Conservation (phyloP, 2,329 filamentous ascomycete genomes). For the Fusarium nurragi region DNA sequence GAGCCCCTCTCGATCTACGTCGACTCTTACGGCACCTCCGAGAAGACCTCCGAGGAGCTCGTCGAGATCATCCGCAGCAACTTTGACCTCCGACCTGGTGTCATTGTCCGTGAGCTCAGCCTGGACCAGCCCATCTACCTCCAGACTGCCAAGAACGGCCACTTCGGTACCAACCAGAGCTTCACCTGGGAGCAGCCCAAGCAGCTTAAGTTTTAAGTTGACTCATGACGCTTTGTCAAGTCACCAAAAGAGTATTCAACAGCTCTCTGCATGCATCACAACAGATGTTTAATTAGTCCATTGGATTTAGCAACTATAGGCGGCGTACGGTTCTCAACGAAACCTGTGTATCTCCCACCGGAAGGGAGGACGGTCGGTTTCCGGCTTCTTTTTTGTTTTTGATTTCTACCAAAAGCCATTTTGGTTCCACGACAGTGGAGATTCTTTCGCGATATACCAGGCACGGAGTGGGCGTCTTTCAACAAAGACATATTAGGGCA, state of each 20-base stretch:
- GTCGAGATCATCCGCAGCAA: constrained; percentile 94
- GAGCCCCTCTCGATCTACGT: constrained; percentile 99
- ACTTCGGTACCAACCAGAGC: constrained; percentile 95
- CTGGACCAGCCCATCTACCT: constrained; percentile 96
- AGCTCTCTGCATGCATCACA: constrained; percentile 49
- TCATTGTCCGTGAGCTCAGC: constrained; percentile 97
- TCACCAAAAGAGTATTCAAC: constrained; percentile 53
- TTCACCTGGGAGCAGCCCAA: constrained; percentile 99
- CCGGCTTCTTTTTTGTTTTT: constrained; percentile 49
- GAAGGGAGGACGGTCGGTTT: constrained; percentile 50
- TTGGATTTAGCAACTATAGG: constrained; percentile 50
- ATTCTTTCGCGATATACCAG: constrained; percentile 49
- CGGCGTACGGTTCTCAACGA: constrained; percentile 61
- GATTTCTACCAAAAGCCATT: constrained; percentile 33
- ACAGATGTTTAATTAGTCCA: constrained; percentile 52
- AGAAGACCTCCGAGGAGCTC: constrained; percentile 89
- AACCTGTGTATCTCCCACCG: constrained; percentile 52
- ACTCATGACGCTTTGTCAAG: constrained; percentile 27
- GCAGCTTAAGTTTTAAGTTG: constrained; percentile 84
- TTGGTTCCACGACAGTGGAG: constrained; percentile 41
- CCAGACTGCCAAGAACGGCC: constrained; percentile 99
- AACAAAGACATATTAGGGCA: constrained; percentile 55
- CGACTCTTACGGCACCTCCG: constrained; percentile 95
- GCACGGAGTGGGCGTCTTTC: constrained; percentile 56
- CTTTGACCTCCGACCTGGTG: constrained; percentile 98